Conservation (phyloP, 805 yeast species). For the Komagataella pastoris region DNA sequence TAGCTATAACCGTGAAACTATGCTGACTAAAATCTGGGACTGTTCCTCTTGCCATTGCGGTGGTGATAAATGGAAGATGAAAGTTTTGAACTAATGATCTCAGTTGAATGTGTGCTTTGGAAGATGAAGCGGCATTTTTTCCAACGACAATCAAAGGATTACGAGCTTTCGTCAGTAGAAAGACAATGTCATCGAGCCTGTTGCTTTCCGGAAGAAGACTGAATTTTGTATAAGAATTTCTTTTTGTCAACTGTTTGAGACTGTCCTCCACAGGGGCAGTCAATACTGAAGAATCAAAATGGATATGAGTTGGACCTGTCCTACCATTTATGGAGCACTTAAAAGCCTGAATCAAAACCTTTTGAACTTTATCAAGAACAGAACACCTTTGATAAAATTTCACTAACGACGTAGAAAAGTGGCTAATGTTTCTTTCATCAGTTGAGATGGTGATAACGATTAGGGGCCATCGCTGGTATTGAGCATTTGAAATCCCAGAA, state of each 20-base stretch:
- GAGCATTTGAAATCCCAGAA: slow-evolving; percentile 54
- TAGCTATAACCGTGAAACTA: slow-evolving; percentile 52
- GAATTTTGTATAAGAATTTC: slow-evolving; percentile 7
- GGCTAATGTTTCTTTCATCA: slow-evolving; percentile 58
- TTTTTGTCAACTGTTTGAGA: slow-evolving; percentile 3
- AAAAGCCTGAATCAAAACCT: slow-evolving; percentile 31
- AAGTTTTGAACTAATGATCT: slow-evolving; percentile 26
- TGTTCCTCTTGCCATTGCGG: slow-evolving; percentile 74
- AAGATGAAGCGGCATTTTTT: slow-evolving; percentile 44
- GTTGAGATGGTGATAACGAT: slow-evolving; percentile 53
- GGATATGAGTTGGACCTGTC: slow-evolving; percentile 52
- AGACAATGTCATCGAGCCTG: slow-evolving; percentile 21
- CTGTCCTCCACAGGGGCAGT: slow-evolving; percentile 14
- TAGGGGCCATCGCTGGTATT: slow-evolving; percentile 51
- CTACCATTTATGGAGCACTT: slow-evolving; percentile 29
- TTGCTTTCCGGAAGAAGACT: slow-evolving; percentile 20
- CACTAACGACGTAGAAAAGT: slow-evolving; percentile 42
- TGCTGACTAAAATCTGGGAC: slow-evolving; percentile 31
- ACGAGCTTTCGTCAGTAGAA: slow-evolving; percentile 19
- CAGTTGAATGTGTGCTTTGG: slow-evolving; percentile 24
- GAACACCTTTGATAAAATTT: slow-evolving; percentile 36
- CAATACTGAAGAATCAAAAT: slow-evolving; percentile 50
- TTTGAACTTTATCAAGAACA: slow-evolving; percentile 22
- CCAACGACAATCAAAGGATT: slow-evolving; percentile 49
- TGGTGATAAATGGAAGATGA: slow-evolving; percentile 46